phyloP scores from a whole-genome alignment of 345 rosid species.

The Salix dunnii region DNA sequence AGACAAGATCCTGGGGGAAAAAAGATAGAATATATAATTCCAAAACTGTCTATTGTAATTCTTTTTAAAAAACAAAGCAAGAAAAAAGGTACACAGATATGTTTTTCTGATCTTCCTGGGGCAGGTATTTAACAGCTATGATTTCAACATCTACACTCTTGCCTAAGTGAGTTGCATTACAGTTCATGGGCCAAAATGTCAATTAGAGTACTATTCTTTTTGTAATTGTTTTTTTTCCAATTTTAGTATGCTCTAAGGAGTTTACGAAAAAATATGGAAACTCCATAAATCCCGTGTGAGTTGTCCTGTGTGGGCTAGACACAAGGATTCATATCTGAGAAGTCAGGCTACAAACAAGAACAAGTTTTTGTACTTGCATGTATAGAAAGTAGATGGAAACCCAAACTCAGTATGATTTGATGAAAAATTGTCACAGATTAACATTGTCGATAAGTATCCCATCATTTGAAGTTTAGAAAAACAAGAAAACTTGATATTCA shows the following conservation, averaged over 20 bases:
- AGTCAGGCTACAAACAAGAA: neutral
- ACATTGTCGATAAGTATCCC: neutral
- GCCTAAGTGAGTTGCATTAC: neutral
- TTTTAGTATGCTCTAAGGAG: neutral
- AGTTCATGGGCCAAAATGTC: neutral
- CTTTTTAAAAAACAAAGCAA: neutral
- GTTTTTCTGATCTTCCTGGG: neutral
- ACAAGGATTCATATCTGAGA: neutral
- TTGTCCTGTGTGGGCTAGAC: neutral
- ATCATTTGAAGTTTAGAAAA: neutral
- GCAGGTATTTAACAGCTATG: neutral
- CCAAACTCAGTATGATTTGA: neutral
- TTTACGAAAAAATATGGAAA: neutral
- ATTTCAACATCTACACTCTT: neutral
- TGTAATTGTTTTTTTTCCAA: neutral
- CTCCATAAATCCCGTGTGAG: neutral
- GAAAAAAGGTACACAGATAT: neutral
- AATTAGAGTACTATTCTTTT: neutral
- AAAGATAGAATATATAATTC: neutral
- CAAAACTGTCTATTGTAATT: neutral
- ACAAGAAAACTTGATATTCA: neutral
- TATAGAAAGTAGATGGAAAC: neutral
- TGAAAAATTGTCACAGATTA: neutral
- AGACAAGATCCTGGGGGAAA: constrained; percentile 50
- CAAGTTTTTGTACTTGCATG: neutral